These are phyloP conservation scores for Neurospora sp. DNA, from an alignment of 495 filamentous ascomycete species.

Conservation along the genomic window DNA sequence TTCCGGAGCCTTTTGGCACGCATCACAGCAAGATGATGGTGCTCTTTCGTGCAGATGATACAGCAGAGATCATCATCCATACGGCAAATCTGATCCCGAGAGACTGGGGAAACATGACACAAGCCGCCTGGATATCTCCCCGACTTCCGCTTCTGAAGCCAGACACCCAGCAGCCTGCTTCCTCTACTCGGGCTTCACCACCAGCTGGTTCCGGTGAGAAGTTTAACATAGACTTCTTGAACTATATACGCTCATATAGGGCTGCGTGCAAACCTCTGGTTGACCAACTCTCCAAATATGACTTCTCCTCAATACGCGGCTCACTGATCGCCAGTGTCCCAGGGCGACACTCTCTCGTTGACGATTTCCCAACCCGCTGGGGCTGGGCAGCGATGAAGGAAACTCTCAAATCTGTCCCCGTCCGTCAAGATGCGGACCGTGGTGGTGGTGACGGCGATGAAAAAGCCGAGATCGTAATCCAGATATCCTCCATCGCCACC, in stretches of 20 bases:
- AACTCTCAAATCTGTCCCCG: conserved; percentile 45
- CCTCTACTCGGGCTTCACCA: not conserved
- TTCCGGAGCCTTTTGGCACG: conserved; percentile 81
- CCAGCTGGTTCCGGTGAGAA: conserved; percentile 49
- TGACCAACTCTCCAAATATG: conserved; percentile 48
- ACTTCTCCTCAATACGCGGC: conserved; percentile 62
- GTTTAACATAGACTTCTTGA: conserved; percentile 69
- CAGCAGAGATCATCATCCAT: conserved; percentile 73
- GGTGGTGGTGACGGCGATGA: not conserved
- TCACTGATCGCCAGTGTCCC: conserved; percentile 71
- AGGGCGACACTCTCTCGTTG: conserved; percentile 45
- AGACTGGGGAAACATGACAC: conserved; percentile 84
- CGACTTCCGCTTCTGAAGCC: conserved; percentile 43
- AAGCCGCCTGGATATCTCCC: conserved; percentile 76
- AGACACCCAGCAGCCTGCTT: not conserved
- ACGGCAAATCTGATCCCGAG: conserved; percentile 81
- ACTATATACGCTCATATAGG: conserved; percentile 62
- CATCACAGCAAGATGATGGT: conserved; percentile 79
- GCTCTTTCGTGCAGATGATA: conserved; percentile 64
- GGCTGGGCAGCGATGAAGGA: conserved; percentile 65
- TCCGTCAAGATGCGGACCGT: not conserved
- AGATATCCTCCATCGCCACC: conserved; percentile 78
- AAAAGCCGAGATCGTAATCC: conserved; percentile 54
- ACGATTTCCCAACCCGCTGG: conserved; percentile 44
- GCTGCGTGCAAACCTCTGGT: conserved; percentile 40